Base-by-base conservation (phyloP, 345 rosid genomes). In the Populus tremula region DNA sequence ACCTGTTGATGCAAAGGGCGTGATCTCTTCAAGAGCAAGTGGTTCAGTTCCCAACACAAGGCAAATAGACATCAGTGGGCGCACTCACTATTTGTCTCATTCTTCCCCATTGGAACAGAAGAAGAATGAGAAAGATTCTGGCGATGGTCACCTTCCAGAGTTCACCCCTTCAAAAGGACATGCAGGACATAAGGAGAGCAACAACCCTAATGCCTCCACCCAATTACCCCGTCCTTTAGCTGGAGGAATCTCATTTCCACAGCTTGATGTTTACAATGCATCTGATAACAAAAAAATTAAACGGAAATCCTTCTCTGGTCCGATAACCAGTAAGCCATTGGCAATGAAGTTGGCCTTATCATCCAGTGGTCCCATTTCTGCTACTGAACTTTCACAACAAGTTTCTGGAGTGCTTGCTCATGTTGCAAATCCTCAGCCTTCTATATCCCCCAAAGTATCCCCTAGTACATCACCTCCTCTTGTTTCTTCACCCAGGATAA, bases 81-180 rank as follows among this genome's bases (percentile, higher is more conserved):
- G 31, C 29, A 62, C 83, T 76, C 81, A 79, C 33, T 84, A 83
- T 85, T 74, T 89, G 80, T 92, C 91, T 87, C 93, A 92, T 86
- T 94, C 99, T 73, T 92, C 98, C 62, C 96, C 98, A 1, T 79
- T 90, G 82, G 99, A 94, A 75, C 97, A 90, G 75, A 89, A 88
- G 71, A 93, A 85, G 83, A 88, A 75, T 20, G 88, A 84, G 18
- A 90, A 78, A 68, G 90, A 82, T 63, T 62, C 77, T 0, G 84
- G 72, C 70, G 92, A 85, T 36, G 49, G 70, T 71, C 82, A 71
- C 14, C 35, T 80, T 59, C 53, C 83, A 56, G 87, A 84, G 66
- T 65, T 75, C 36, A 56, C 75, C 59, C 43, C 31, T 62, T 49
- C 71, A 41, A 87, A 78, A 84, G 74, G 73, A 56, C 77, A 64